phyloP scores from a whole-genome alignment of 768 basidiomycete genomes.

The Tylopilus plumbeoviolaceoides region DNA sequence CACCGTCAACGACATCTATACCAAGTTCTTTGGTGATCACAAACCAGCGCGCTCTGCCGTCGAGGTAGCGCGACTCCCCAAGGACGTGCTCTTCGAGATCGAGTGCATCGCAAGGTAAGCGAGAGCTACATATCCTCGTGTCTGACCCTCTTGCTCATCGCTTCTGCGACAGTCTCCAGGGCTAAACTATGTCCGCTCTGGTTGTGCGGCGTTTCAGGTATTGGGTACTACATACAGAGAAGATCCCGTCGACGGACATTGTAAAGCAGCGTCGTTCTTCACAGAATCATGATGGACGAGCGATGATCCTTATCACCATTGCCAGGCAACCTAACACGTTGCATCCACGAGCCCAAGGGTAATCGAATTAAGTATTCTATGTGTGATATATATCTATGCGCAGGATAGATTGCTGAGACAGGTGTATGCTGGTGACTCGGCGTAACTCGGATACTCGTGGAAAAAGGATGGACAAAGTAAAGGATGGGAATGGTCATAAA shows the following conservation, averaged over 20 bases:
- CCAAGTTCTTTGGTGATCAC: constrained; percentile 80
- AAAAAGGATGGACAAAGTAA: constrained; percentile 9
- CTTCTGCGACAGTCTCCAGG: constrained; percentile 16
- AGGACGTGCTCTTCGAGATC: constrained; percentile 88
- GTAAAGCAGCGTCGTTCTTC: neutral
- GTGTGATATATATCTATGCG: constrained; percentile 23
- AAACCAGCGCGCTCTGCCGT: constrained; percentile 93
- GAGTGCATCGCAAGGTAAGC: constrained; percentile 80
- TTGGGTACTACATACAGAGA: neutral
- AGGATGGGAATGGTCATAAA: constrained; percentile 1
- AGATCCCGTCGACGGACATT: neutral
- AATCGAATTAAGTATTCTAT: constrained; percentile 15
- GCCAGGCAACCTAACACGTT: neutral
- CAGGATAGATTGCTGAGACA: constrained; percentile 13
- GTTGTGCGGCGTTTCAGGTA: neutral
- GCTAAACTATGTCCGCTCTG: constrained; percentile 1
- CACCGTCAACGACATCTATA: constrained; percentile 78
- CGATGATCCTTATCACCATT: neutral
- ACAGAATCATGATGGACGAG: constrained; percentile 7
- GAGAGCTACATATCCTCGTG: neutral
- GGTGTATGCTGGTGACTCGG: constrained; percentile 1
- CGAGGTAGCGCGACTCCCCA: constrained; percentile 84
- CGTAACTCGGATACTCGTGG: neutral
- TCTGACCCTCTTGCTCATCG: neutral
- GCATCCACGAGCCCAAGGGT: neutral